Evolutionary conservation across 148 eudicot genomes (phyloP), one percentile per base, ranked within the genome.

Genomic region (Persicaria maculosa): DNA sequence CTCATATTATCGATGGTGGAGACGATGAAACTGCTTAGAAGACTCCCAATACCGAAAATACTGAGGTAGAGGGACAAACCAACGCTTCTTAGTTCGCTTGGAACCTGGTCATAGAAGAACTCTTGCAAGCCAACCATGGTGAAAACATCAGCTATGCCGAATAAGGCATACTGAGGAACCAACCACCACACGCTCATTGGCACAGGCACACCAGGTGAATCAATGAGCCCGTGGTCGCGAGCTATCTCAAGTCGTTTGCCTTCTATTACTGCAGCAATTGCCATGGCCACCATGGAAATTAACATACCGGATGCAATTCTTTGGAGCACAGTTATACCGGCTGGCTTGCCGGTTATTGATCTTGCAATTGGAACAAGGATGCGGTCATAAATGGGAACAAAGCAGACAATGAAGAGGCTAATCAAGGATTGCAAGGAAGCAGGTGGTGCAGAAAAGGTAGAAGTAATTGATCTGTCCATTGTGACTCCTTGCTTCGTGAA

Each of bases 101-200:
- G 93, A 65, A 89, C 85, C 76, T 87, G 88, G 72, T 87, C 91
- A 43, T 91, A 91, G 85, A 91, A 88, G 36, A 85, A 81, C 40
- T 91, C 93, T 73, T 91, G 97, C 83, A 89, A 47, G 11, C 97
- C 97, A 40, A 91, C 83, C 83, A 84, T 79, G 14, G 89, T 75
- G 81, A 89, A 87, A 1, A 85, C 91, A 36, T 86, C 86, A 0
- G 87, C 80, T 36, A 86, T 47, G 36, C 97, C 97, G 65, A 80
- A 76, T 61, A 91, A 16, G 5, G 81, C 76, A 55, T 87, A 87
- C 77, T 88, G 93, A 25, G 97, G 97, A 68, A 86, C 73, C 72
- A 91, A 55, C 93, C 97, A 89, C 86, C 87, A 87, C 7, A 91
- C 79, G 16, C 85, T 81, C 90, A 91, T 87, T 0, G 93, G 97